Conservation (phyloP, 352 stramenopile species). For the Pythium angustatum region DNA sequence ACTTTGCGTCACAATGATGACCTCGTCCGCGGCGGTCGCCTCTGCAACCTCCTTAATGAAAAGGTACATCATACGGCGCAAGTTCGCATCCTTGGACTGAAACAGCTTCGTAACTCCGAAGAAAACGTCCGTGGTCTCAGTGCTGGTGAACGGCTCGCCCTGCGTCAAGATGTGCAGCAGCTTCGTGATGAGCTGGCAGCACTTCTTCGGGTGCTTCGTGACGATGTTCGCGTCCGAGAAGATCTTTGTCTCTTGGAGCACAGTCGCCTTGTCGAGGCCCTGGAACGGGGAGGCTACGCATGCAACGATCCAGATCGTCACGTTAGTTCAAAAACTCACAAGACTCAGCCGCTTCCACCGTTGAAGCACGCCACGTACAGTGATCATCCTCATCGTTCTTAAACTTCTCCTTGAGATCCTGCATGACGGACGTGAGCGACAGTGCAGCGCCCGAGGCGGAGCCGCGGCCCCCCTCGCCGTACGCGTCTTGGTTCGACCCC, state of each 20-base stretch:
- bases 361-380: slow-evolving; percentile 37
- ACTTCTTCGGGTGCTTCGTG: slow-evolving; percentile 96
- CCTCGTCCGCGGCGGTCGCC: slow-evolving; percentile 88
- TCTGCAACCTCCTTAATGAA: slow-evolving; percentile 99
- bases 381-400: slow-evolving; percentile 98
- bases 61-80: slow-evolving; percentile 99
- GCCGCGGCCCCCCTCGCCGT: slow-evolving; percentile 39
- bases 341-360: neutral
- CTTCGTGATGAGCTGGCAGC: slow-evolving; percentile 99
- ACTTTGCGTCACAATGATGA: slow-evolving; percentile 99
- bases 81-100: slow-evolving; percentile 97
- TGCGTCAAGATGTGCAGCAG: slow-evolving; percentile 98
- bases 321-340: neutral
- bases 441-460: slow-evolving; percentile 37
- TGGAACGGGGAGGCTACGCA: slow-evolving; percentile 90
- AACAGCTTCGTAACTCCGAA: slow-evolving; percentile 99
- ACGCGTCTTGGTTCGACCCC: slow-evolving; percentile 53
- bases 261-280: slow-evolving; percentile 94
- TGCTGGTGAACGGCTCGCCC: slow-evolving; percentile 95
- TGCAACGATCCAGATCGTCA: neutral
- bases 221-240: slow-evolving; percentile 98
- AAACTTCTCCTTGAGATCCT: slow-evolving; percentile 98
- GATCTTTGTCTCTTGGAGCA: slow-evolving; percentile 98
- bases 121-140: slow-evolving; percentile 98
- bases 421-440: slow-evolving; percentile 89